A percentile compares a stretch with the other conserved stretches of the same genome.
Conservation (phyloP, 2,329 filamentous ascomycete species). For the Sarocladium brachiariae region DNA sequence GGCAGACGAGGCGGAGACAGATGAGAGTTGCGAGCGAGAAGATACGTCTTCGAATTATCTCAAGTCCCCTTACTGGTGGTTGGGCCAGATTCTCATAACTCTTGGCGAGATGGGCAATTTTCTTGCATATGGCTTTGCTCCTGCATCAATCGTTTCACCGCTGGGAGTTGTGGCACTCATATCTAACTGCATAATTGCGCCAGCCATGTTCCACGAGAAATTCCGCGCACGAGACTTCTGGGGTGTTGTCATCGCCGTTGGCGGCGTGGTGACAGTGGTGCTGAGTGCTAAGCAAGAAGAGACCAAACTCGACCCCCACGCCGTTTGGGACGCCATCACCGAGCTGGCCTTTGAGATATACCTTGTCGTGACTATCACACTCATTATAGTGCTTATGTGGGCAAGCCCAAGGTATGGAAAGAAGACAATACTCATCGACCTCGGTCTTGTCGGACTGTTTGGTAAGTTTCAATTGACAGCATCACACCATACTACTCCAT, state of each 20-base stretch:
- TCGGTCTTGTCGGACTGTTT: constrained; percentile 88
- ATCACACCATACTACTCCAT: background rate
- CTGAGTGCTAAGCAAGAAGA: constrained; percentile 85
- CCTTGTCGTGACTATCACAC: constrained; percentile 62
- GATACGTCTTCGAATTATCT: constrained; percentile 68
- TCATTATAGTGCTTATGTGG: constrained; percentile 76
- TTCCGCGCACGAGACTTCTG: constrained; percentile 81
- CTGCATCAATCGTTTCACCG: constrained; percentile 93
- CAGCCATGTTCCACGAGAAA: constrained; percentile 83
- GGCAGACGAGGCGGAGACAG: constrained; percentile 12
- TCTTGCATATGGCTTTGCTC: constrained; percentile 93
- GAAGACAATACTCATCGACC: constrained; percentile 80
- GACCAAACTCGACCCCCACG: constrained; percentile 81
- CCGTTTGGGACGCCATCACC: constrained; percentile 85
- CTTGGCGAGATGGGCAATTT: constrained; percentile 95
- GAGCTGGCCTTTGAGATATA: constrained; percentile 89
- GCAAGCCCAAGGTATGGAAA: constrained; percentile 78
- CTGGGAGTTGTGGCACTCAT: constrained; percentile 94
- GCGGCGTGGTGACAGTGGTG: constrained; percentile 85
- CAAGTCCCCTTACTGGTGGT: constrained; percentile 92
- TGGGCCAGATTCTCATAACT: constrained; percentile 85
- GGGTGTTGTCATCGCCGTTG: constrained; percentile 82
- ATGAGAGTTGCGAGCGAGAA: constrained; percentile 26
- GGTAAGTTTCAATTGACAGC: constrained; percentile 46
- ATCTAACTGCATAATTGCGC: constrained; percentile 95